Evolutionary conservation across 2,329 filamentous ascomycete species (phyloP).

Genomic region (Alternaria incomplexa): DNA sequence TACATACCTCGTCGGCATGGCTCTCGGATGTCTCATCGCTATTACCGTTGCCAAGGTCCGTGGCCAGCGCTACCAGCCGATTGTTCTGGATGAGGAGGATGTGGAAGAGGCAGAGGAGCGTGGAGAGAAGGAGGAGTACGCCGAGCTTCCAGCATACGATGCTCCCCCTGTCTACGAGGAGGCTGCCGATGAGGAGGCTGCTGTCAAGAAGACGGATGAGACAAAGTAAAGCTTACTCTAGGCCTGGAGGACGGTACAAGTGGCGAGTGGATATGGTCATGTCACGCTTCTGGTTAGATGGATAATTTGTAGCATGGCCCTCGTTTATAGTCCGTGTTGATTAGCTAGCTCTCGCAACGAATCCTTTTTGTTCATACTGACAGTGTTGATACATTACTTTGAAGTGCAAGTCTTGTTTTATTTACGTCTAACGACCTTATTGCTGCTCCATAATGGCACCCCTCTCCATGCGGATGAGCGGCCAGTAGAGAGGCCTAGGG

Average conservation of each 20-base stretch:
- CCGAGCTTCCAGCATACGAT: conserved; percentile 45
- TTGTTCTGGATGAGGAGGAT: conserved; percentile 42
- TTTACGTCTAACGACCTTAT: background rate
- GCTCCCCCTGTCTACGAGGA: conserved; percentile 49
- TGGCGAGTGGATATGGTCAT: conserved; percentile 2
- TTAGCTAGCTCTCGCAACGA: conserved; percentile 8
- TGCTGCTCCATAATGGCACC: background rate
- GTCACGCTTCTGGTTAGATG: background rate
- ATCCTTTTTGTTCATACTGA: conserved; percentile 6
- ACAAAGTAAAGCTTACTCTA: conserved; percentile 18
- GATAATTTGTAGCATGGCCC: conserved; percentile 1
- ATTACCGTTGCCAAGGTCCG: conserved; percentile 65
- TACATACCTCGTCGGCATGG: conserved; percentile 71
- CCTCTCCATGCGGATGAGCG: background rate
- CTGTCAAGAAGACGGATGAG: conserved; percentile 22
- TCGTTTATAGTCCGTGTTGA: background rate
- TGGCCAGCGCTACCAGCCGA: conserved; percentile 48
- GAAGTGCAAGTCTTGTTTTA: background rate
- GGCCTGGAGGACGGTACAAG: background rate
- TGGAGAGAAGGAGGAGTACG: conserved; percentile 43
- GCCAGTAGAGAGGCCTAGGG: no score
- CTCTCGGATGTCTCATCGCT: conserved; percentile 67
- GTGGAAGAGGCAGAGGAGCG: conserved; percentile 30
- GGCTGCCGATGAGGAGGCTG: conserved; percentile 39
- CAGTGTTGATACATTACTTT: fast-evolving